phyloP scores from a whole-genome alignment of 345 rosid genomes.

The Euclidium syriacum region DNA sequence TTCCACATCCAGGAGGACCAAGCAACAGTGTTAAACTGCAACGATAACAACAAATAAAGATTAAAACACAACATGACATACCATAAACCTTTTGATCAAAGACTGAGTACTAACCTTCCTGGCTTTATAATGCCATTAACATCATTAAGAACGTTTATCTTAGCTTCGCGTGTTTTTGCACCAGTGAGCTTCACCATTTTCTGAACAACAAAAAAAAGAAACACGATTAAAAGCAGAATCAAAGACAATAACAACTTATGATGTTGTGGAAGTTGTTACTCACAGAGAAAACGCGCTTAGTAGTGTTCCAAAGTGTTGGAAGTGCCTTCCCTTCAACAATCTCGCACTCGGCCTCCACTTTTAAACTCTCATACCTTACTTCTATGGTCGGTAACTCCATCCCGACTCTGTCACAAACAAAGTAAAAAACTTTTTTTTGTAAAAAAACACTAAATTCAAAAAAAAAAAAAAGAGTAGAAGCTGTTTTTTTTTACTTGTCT shows the following conservation, averaged over 20 bases:
- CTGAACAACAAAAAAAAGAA: constrained; percentile 32
- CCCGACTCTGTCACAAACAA: constrained; percentile 60
- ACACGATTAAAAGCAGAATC: not conserved
- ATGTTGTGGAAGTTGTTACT: too few relatives aligned
- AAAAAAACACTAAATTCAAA: too few relatives aligned
- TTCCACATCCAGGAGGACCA: constrained; percentile 87
- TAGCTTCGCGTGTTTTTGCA: constrained; percentile 37
- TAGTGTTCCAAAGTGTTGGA: constrained; percentile 72
- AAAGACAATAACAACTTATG: too few relatives aligned
- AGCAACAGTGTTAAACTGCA: constrained; percentile 64
- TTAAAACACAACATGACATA: too few relatives aligned
- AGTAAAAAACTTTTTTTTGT: too few relatives aligned
- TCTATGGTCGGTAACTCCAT: constrained; percentile 60
- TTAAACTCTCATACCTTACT: constrained; percentile 49
- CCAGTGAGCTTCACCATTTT: constrained; percentile 34
- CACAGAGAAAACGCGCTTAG: constrained; percentile 39
- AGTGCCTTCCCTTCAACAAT: constrained; percentile 68
- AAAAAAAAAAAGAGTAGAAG: too few relatives aligned
- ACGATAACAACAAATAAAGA: not conserved
- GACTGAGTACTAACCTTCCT: constrained; percentile 42
- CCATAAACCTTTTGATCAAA: too few relatives aligned
- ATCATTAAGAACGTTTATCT: constrained; percentile 48
- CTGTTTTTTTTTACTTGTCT: too few relatives aligned
- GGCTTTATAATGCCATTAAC: constrained; percentile 57
- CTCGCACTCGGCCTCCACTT: constrained; percentile 61